phyloP scores from a whole-genome alignment of 441 rosid genomes.

The Erodium chrysanthum region DNA sequence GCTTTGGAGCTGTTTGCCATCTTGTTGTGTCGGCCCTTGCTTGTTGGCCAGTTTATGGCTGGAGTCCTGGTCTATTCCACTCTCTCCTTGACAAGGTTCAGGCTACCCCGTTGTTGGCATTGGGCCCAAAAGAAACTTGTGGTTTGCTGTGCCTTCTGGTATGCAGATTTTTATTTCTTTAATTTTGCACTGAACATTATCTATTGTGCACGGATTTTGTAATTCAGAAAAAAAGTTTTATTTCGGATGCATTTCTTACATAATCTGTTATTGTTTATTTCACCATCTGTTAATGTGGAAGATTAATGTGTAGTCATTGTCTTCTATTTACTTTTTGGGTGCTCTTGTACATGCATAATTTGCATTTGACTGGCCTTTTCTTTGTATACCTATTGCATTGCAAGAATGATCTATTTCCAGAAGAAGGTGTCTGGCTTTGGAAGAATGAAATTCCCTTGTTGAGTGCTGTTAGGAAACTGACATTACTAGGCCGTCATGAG shows the following conservation, averaged over 20 bases:
- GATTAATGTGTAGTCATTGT: not conserved
- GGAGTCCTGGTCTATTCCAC: slow-evolving; percentile 94
- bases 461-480: slow-evolving; percentile 77
- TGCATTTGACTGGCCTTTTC: slow-evolving; percentile 23
- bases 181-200: slow-evolving; percentile 6
- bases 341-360: slow-evolving; percentile 1
- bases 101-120: slow-evolving; percentile 54
- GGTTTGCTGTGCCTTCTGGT: slow-evolving; percentile 88
- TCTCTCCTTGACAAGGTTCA: slow-evolving; percentile 72
- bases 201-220: not conserved
- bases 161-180: slow-evolving; percentile 27
- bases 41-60: slow-evolving; percentile 89
- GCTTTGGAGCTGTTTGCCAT: slow-evolving; percentile 94
- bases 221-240: not conserved
- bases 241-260: not conserved
- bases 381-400: slow-evolving; percentile 22
- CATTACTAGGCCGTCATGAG: slow-evolving; percentile 75
- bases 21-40: slow-evolving; percentile 83
- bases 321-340: not conserved
- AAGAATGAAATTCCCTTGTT: slow-evolving; percentile 79
- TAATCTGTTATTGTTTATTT: not conserved
- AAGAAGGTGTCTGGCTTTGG: slow-evolving; percentile 91
- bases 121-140: slow-evolving; percentile 97
- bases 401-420: slow-evolving; percentile 89
- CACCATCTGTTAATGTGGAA: not conserved